These are phyloP conservation scores for Gomphus bonarii DNA, from an alignment of 1,284 basidiomycete species.

Conservation along the genomic window DNA sequence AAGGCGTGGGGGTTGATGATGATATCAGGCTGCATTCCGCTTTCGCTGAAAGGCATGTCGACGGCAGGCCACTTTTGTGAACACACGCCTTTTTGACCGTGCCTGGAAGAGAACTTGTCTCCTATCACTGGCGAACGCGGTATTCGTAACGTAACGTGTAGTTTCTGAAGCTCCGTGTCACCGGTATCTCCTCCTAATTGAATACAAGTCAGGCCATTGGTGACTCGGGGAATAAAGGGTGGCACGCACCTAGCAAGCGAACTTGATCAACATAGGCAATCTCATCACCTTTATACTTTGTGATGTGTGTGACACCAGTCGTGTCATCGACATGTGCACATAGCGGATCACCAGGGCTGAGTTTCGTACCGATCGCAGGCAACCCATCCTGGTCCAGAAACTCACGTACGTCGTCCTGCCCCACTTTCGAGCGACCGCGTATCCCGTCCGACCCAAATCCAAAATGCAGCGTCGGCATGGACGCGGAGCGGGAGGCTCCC, in stretches of 20 bases:
- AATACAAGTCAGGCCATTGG: not conserved
- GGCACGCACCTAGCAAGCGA: conserved; percentile 68
- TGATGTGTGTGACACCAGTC: conserved; percentile 73
- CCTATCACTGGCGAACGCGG: conserved; percentile 96
- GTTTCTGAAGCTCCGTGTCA: conserved; percentile 83
- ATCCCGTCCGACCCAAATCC: conserved; percentile 37
- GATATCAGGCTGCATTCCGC: conserved; percentile 97
- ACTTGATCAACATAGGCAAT: conserved; percentile 87
- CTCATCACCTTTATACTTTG: conserved; percentile 98
- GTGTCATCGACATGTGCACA: conserved; percentile 87
- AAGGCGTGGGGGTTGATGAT: conserved; percentile 99
- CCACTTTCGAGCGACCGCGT: conserved; percentile 20
- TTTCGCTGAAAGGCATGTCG: conserved; percentile 99
- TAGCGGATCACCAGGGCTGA: conserved; percentile 71
- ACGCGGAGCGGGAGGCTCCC: conserved; percentile 47
- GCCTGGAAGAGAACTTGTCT: conserved; percentile 98
- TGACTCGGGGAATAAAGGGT: not conserved
- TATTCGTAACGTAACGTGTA: conserved; percentile 91
- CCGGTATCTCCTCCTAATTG: conserved; percentile 70
- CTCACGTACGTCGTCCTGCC: conserved; percentile 67
- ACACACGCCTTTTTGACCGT: conserved; percentile 99
- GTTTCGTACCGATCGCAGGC: conserved; percentile 64
- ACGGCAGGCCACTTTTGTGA: conserved; percentile 98
- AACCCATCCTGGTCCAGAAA: conserved; percentile 82
- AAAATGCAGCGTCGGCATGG: conserved; percentile 67